Base-by-base conservation (phyloP, 768 basidiomycete species). In the Melanogaster broomeanus region DNA sequence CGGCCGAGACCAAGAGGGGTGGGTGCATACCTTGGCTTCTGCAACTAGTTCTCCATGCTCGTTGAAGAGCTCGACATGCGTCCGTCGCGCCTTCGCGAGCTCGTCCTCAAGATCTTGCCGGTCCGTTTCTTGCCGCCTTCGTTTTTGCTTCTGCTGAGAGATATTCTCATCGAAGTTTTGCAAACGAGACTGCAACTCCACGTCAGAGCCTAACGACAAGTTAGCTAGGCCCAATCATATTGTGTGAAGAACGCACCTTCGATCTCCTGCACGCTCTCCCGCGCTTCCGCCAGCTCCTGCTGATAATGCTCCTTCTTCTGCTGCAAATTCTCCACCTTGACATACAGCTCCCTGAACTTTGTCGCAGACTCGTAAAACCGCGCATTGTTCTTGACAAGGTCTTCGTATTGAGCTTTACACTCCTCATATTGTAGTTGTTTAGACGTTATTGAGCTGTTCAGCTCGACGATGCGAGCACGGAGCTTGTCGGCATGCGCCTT, bases 401-500 rank as follows among this genome's bases (percentile, higher is more conserved):
- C 73, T 24, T 92, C 83, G 56, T 87, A 84, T 53, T 82, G 69
- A 13, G 74, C 77, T 61, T 87, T 85, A 13, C 84, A 78, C 38
- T 85, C 79, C 51, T 94, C 90, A 43, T 85, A 84, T 48, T 89
- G 81, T 4, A 82, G 73, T 56, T 93, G 84, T 64, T 91, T 94
- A 1, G 75, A 70, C 4, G 83, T 78, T 60, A 96, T 85, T 1
- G 70, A 66, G 2, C 77, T 70, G 45, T 79, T 84, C 53, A 88
- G 72, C 1, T 87, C 84, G 15, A 77, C 67, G 28, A 90, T 74
- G 12, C 87, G 84, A 4, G 69, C 76, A 56, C 78, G 86, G 31
- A 96, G 83, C 65, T 92, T 90, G 63, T 95, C 92, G 0, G 94
- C 82, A 48, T 93, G 88, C 8, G 81, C 77, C 63, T 97, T 97